phyloP scores from a whole-genome alignment of 2,329 filamentous ascomycete species.

The Aspergillus flavus region DNA sequence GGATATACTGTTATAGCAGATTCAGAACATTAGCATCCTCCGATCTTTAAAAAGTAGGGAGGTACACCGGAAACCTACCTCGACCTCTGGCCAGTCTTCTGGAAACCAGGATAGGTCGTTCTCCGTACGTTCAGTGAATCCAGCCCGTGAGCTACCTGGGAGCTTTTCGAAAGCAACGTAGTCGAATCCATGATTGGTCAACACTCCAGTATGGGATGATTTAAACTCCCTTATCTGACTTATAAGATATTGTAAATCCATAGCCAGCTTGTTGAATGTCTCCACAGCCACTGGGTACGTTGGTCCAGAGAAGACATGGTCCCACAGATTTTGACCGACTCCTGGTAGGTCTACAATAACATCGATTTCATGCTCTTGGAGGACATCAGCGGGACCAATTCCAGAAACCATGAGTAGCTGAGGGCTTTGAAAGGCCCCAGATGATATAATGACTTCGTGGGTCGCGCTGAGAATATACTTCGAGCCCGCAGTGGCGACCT shows the following conservation, averaged over 20 bases:
- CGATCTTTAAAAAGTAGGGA: not conserved
- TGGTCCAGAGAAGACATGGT: conserved; percentile 35
- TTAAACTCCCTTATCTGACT: conserved; percentile 20
- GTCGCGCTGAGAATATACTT: conserved; percentile 52
- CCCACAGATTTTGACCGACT: conserved; percentile 43
- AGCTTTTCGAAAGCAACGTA: conserved; percentile 39
- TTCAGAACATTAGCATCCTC: not conserved
- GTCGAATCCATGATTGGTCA: conserved; percentile 33
- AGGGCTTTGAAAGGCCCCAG: conserved; percentile 57
- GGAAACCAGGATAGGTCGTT: conserved; percentile 32
- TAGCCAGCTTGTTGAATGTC: conserved; percentile 24
- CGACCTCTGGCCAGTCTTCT: conserved; percentile 42
- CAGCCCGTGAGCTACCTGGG: conserved; percentile 22
- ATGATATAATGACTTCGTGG: conserved; percentile 54
- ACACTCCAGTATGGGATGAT: conserved; percentile 23
- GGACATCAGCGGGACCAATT: conserved; percentile 42
- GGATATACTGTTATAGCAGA: conserved; percentile 27
- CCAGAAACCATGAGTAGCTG: conserved; percentile 58
- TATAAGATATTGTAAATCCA: conserved; percentile 18
- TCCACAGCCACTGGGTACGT: conserved; percentile 31
- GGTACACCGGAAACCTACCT: conserved; percentile 22
- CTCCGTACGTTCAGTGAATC: conserved; percentile 22
- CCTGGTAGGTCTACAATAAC: conserved; percentile 33
- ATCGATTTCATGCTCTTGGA: conserved; percentile 29
- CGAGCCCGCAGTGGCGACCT: conserved; percentile 41